Conservation (phyloP, 2,329 filamentous ascomycete species). For the Tolypocladium cylindrosporum region DNA sequence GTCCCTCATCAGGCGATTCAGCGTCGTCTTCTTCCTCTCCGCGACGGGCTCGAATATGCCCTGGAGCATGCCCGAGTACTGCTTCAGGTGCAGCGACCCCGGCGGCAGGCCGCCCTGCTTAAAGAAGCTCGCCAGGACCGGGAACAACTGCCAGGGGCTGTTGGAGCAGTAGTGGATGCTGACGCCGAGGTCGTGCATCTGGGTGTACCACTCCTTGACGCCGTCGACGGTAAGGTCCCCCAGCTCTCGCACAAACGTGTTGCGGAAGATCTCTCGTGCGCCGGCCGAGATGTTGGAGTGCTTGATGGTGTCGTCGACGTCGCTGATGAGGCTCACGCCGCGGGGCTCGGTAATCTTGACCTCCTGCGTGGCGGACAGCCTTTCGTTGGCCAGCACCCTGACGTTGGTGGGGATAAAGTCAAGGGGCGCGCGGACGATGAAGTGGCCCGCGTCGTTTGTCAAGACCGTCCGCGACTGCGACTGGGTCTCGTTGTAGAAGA, state of each 20-base stretch:
- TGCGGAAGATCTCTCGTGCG: constrained; percentile 89
- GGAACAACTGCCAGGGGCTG: constrained; percentile 95
- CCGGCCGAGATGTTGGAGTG: constrained; percentile 83
- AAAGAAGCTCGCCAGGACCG: constrained; percentile 79
- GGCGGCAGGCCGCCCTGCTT: constrained; percentile 67
- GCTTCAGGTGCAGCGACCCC: constrained; percentile 90
- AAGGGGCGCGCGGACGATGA: constrained; percentile 66
- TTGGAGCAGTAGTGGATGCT: constrained; percentile 98
- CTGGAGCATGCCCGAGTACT: constrained; percentile 93
- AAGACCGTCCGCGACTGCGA: constrained; percentile 77
- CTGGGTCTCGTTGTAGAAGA: constrained; percentile 82
- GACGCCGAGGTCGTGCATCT: constrained; percentile 69
- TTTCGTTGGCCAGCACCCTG: constrained; percentile 75
- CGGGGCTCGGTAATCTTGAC: constrained; percentile 66
- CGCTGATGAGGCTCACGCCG: constrained; percentile 88
- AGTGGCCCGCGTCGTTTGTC: constrained; percentile 87
- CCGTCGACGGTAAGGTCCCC: constrained; percentile 74
- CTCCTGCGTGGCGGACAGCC: constrained; percentile 70
- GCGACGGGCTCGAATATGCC: constrained; percentile 97
- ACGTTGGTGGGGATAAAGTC: constrained; percentile 89
- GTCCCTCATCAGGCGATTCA: constrained; percentile 77
- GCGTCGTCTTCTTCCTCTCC: constrained; percentile 80
- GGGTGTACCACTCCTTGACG: constrained; percentile 80
- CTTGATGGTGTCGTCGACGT: constrained; percentile 97
- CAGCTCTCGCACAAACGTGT: constrained; percentile 85